Evolutionary conservation across 2,329 filamentous ascomycete species (phyloP).

Genomic region (Cryphonectria nitschkei): DNA sequence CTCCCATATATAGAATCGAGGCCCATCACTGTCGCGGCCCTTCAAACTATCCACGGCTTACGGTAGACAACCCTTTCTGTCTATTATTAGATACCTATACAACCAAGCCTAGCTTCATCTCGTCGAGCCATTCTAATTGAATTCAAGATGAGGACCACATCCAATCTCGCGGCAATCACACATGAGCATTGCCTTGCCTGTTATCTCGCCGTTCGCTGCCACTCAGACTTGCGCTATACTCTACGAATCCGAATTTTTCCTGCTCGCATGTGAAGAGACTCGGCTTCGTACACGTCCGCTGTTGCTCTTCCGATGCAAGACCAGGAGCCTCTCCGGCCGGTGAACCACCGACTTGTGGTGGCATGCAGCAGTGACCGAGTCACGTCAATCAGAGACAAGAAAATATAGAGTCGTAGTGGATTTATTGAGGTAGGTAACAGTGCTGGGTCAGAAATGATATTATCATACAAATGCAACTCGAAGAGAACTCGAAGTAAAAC

Average conservation of each 20-base stretch:
- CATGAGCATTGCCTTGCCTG: neutral
- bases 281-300: neutral
- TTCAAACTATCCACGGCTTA: neutral
- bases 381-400: neutral
- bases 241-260: neutral
- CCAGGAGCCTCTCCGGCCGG: neutral
- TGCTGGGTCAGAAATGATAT: slow-evolving; percentile 18
- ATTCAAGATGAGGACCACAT: neutral
- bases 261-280: neutral
- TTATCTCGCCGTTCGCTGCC: neutral
- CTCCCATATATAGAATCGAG: neutral
- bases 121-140: neutral
- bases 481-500: neutral
- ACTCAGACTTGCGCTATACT: neutral
- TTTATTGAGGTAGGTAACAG: slow-evolving; percentile 8
- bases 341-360: neutral
- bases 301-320: neutral
- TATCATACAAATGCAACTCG: slow-evolving; percentile 22
- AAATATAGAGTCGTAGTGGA: neutral
- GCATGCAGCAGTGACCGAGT: neutral
- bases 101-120: neutral
- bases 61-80: neutral
- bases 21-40: neutral
- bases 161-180: neutral
- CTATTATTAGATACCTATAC: neutral